Evolutionary conservation across 495 filamentous ascomycete genomes (phyloP).

Genomic region (Apiosordaria backusii): DNA sequence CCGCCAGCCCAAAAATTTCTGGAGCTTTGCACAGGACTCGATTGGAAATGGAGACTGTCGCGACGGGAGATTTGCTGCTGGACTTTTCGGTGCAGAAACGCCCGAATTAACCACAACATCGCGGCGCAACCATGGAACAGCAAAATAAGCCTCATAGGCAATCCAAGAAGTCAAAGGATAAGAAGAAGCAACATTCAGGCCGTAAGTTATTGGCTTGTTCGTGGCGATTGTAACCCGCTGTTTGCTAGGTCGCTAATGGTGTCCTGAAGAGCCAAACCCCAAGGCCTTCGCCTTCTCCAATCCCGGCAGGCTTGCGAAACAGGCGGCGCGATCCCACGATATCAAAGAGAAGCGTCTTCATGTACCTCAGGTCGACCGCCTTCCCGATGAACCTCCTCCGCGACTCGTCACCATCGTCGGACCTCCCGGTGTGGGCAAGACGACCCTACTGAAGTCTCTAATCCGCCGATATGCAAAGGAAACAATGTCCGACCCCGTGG

Average conservation of each 20-base stretch:
- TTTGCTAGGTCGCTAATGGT: constrained; percentile 13
- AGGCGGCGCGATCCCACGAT: constrained; percentile 87
- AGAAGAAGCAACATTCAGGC: constrained; percentile 63
- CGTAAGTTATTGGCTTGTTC: constrained; percentile 24
- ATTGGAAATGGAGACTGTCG: constrained; percentile 6
- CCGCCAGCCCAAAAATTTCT: constrained; percentile 31
- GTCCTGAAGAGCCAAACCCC: constrained; percentile 65
- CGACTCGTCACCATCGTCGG: constrained; percentile 89
- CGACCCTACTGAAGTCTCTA: constrained; percentile 76
- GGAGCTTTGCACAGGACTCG: constrained; percentile 21
- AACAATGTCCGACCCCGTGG: constrained; percentile 79
- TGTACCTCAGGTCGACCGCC: constrained; percentile 89
- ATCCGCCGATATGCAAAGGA: constrained; percentile 95
- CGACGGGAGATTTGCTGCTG: constrained; percentile 13
- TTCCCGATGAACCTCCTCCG: constrained; percentile 94
- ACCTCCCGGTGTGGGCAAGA: constrained; percentile 75
- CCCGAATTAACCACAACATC: constrained; percentile 1
- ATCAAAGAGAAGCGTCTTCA: constrained; percentile 93
- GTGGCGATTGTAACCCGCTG: neutral
- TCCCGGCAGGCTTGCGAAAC: constrained; percentile 77
- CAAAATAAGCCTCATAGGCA: constrained; percentile 80
- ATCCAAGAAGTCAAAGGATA: constrained; percentile 83
- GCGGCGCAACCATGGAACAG: constrained; percentile 63
- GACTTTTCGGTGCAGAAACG: constrained; percentile 10
- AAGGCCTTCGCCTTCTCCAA: constrained; percentile 88